Percentiles rank a stretch among this genome's conserved stretches.
phyloP scores from a whole-genome alignment of 225 moss, liverwort and hornwort genomes.

The Sphagnum contortum region DNA sequence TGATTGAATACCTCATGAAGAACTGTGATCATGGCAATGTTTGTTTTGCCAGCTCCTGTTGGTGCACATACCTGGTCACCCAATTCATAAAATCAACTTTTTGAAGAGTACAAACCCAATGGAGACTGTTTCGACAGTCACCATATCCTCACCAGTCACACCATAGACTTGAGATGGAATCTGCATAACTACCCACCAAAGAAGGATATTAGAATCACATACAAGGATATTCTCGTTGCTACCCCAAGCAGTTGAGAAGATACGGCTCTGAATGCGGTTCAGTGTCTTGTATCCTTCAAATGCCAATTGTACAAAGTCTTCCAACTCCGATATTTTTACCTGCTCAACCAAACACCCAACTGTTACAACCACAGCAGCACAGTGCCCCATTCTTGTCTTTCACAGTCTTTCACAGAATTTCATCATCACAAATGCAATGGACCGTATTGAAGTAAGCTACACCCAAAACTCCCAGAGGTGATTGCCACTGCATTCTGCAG shows the following conservation, averaged over 20 bases:
- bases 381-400: too few relatives aligned
- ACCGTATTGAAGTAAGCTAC: not conserved
- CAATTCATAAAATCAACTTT: too few relatives aligned
- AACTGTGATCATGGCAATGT: slow-evolving; percentile 96
- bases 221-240: slow-evolving; percentile 97
- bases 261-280: slow-evolving; percentile 91
- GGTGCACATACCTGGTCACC: slow-evolving; percentile 82
- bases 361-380: not conserved
- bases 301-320: slow-evolving; percentile 85
- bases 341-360: slow-evolving; percentile 15
- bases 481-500: too few relatives aligned
- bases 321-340: slow-evolving; percentile 80
- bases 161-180: too few relatives aligned
- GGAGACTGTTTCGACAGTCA: too few relatives aligned
- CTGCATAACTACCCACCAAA: too few relatives aligned
- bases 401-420: too few relatives aligned
- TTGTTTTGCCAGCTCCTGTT: slow-evolving; percentile 98
- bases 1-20: slow-evolving; percentile 61
- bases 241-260: slow-evolving; percentile 70
- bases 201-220: slow-evolving; percentile 7
- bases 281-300: slow-evolving; percentile 84
- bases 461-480: too few relatives aligned
- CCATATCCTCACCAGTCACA: too few relatives aligned
- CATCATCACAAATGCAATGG: not conserved
- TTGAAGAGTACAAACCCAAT: too few relatives aligned